These are phyloP conservation scores for Zea luxurians DNA, from an alignment of 176 grass and related monocot species.

Conservation along the genomic window DNA sequence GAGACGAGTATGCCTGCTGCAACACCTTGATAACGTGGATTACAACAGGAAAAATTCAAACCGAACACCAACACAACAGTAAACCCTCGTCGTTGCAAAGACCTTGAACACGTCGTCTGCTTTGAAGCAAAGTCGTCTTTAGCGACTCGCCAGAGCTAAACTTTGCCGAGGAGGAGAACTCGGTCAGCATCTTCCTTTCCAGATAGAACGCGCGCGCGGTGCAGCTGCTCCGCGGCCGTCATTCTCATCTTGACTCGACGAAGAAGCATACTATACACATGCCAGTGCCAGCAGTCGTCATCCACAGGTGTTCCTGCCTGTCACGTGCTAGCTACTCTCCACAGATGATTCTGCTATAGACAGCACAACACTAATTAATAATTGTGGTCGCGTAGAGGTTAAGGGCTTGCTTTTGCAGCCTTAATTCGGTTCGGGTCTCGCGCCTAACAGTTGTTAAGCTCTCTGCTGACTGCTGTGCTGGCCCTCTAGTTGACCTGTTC, in stretches of 20 bases:
- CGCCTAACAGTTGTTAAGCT: constrained; percentile 32
- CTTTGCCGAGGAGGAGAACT: too few relatives aligned
- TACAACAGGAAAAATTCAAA: too few relatives aligned
- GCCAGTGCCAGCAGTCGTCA: neutral
- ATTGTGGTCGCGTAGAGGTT: neutral
- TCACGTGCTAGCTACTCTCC: neutral
- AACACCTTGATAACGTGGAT: too few relatives aligned
- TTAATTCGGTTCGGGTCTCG: constrained; percentile 12
- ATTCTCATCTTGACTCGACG: neutral
- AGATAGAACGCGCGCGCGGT: too few relatives aligned
- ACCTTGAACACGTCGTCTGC: too few relatives aligned
- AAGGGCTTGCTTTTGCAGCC: constrained; percentile 14
- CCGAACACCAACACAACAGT: too few relatives aligned
- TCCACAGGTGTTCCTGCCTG: neutral
- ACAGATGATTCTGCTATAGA: neutral
- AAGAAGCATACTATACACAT: neutral
- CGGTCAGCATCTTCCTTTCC: too few relatives aligned
- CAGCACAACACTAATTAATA: neutral
- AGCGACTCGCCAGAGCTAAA: too few relatives aligned
- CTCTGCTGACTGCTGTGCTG: neutral
- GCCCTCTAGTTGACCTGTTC: constrained; percentile 6
- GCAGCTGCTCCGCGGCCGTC: too few relatives aligned
- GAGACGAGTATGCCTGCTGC: too few relatives aligned
- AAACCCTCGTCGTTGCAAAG: too few relatives aligned
- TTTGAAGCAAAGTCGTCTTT: too few relatives aligned